Conservation (phyloP, 208 protist species). For the Acanthamoeba lugdunensis region DNA sequence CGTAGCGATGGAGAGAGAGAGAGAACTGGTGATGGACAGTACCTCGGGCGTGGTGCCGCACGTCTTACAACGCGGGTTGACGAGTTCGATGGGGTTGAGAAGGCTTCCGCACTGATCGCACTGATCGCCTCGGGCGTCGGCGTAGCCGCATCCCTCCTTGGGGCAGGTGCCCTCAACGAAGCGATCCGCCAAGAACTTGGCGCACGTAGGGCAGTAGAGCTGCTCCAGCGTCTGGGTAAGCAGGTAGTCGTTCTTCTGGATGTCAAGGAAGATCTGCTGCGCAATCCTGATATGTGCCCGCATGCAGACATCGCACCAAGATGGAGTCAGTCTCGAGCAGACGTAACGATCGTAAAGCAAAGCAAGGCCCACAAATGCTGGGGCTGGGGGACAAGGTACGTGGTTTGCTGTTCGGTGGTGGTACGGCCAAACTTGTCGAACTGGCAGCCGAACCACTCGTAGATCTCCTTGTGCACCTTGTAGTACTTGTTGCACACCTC, state of each 20-base stretch:
- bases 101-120: slow-evolving; percentile 88
- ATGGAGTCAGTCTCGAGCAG: too few relatives aligned
- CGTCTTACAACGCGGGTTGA: slow-evolving; percentile 84
- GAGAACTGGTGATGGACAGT: not conserved
- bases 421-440: slow-evolving; percentile 91
- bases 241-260: slow-evolving; percentile 81
- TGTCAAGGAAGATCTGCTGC: slow-evolving; percentile 89
- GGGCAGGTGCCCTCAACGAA: slow-evolving; percentile 89
- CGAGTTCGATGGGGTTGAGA: slow-evolving; percentile 85
- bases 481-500: slow-evolving; percentile 90
- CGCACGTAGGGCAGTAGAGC: slow-evolving; percentile 84
- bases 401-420: slow-evolving; percentile 85
- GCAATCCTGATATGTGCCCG: slow-evolving; percentile 82
- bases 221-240: slow-evolving; percentile 83
- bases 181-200: slow-evolving; percentile 88
- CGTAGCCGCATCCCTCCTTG: slow-evolving; percentile 80
- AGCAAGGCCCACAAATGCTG: not conserved
- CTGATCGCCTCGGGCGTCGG: slow-evolving; percentile 90
- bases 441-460: slow-evolving; percentile 90
- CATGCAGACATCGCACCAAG: too few relatives aligned
- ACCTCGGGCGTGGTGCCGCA: slow-evolving; percentile 74
- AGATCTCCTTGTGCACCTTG: slow-evolving; percentile 87
- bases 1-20: not conserved
- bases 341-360: too few relatives aligned
- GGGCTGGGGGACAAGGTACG: not conserved